Conservation (phyloP, 805 yeast species). For the Pichia manshurica region DNA sequence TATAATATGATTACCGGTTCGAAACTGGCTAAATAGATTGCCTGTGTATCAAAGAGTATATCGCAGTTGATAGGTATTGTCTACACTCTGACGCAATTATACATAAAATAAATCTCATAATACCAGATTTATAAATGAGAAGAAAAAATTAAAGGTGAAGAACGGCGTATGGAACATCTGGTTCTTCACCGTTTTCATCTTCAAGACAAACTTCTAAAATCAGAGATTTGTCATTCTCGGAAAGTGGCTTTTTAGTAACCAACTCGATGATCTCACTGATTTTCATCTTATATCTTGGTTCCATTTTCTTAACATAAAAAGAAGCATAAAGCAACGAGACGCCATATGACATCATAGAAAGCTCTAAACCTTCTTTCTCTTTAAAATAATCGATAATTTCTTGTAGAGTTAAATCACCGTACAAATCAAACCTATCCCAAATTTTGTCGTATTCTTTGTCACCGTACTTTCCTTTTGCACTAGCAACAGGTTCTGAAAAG, state of each 20-base stretch:
- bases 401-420: slow-evolving; percentile 58
- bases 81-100: too few species aligned
- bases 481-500: slow-evolving; percentile 90
- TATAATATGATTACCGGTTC: slow-evolving; percentile 7
- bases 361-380: slow-evolving; percentile 75
- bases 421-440: slow-evolving; percentile 90
- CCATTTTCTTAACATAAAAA: slow-evolving; percentile 84
- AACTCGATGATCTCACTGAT: slow-evolving; percentile 72
- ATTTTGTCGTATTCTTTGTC: slow-evolving; percentile 74
- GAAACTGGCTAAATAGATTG: too few species aligned
- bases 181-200: slow-evolving; percentile 89
- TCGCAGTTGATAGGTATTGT: too few species aligned
- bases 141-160: slow-evolving; percentile 37
- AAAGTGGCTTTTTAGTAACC: slow-evolving; percentile 81
- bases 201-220: slow-evolving; percentile 90
- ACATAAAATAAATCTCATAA: too few species aligned
- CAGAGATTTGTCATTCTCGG: slow-evolving; percentile 66
- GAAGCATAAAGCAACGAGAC: slow-evolving; percentile 87
- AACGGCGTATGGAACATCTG: slow-evolving; percentile 84
- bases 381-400: slow-evolving; percentile 46
- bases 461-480: slow-evolving; percentile 78
- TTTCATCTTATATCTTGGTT: slow-evolving; percentile 64
- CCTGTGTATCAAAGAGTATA: too few species aligned
- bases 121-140: too few species aligned
- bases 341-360: slow-evolving; percentile 88